phyloP scores from a whole-genome alignment of 805 yeast species.

The Candida alai region DNA sequence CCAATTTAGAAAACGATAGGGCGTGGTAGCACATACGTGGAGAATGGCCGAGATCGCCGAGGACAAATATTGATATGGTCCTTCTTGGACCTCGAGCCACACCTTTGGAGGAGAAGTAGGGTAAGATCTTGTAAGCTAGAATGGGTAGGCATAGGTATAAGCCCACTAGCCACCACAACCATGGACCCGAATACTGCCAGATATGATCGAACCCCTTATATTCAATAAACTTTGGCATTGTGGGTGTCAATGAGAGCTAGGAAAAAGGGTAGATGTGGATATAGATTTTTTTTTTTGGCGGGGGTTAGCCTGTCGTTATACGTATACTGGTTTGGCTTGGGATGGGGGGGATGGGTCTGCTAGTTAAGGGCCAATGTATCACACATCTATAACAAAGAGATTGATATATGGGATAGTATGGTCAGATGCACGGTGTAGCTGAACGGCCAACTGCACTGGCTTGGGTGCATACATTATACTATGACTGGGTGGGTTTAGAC shows the following conservation, averaged over 20 bases:
- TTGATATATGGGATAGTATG: too few species aligned
- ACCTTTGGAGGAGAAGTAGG: conserved; percentile 24
- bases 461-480: too few species aligned
- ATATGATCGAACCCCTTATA: conserved; percentile 16
- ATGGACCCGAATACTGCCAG: conserved; percentile 23
- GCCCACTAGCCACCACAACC: conserved; percentile 43
- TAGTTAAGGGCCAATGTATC: too few species aligned
- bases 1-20: conserved; percentile 61
- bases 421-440: too few species aligned
- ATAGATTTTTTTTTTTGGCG: too few species aligned
- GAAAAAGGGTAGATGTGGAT: neutral
- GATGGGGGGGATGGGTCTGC: too few species aligned
- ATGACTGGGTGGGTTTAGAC: neutral
- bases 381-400: too few species aligned
- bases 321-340: too few species aligned
- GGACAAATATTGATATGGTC: conserved; percentile 64
- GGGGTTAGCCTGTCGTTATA: too few species aligned
- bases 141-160: conserved; percentile 47
- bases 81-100: conserved; percentile 16
- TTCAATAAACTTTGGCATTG: conserved; percentile 3
- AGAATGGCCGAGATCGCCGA: conserved; percentile 93
- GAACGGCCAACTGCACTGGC: too few species aligned
- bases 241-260: neutral
- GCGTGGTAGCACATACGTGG: conserved; percentile 96
- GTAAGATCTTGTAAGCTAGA: conserved; percentile 37